Percentiles rank a stretch among this genome's conserved stretches.
phyloP scores from a whole-genome alignment of 371 early-diverging fungal species.

The Apophysomyces ossiformis region DNA sequence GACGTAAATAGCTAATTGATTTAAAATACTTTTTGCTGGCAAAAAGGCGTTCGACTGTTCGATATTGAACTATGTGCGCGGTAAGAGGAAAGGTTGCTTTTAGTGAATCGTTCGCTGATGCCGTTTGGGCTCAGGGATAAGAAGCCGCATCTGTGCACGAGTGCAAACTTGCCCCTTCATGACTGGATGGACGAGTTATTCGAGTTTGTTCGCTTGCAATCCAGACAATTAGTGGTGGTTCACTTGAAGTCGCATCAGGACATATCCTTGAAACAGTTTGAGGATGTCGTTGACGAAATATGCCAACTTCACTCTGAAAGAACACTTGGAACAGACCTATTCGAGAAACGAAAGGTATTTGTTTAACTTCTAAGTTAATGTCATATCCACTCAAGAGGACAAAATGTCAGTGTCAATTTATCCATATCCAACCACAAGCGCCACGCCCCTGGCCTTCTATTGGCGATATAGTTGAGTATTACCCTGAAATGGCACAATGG shows the following conservation, averaged over 20 bases:
- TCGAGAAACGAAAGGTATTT: slow-evolving; percentile 28
- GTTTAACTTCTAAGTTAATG: slow-evolving; percentile 1
- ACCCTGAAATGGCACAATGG: slow-evolving; percentile 53
- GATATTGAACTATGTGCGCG: slow-evolving; percentile 20
- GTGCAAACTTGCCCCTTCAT: slow-evolving; percentile 15
- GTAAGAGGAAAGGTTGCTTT: slow-evolving; percentile 8
- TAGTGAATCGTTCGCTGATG: background rate
- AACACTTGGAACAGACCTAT: slow-evolving; percentile 37
- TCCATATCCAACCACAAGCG: slow-evolving; percentile 25
- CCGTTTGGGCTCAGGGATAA: background rate
- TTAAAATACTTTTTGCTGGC: background rate
- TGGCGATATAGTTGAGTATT: slow-evolving; percentile 45
- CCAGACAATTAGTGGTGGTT: slow-evolving; percentile 38
- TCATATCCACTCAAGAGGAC: background rate
- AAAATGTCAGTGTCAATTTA: slow-evolving; percentile 41
- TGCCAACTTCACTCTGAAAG: slow-evolving; percentile 39
- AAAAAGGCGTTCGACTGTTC: slow-evolving; percentile 22
- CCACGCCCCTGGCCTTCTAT: slow-evolving; percentile 33
- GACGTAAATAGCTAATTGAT: background rate
- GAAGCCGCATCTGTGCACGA: slow-evolving; percentile 17
- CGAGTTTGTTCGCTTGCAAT: slow-evolving; percentile 24
- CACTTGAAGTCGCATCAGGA: slow-evolving; percentile 22
- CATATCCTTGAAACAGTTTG: slow-evolving; percentile 24
- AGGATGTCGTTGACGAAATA: slow-evolving; percentile 32
- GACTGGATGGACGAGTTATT: slow-evolving; percentile 31